These are phyloP conservation scores for Coleophoma eucalyptorum DNA, from an alignment of 2,329 filamentous ascomycete genomes.

Conservation along the genomic window DNA sequence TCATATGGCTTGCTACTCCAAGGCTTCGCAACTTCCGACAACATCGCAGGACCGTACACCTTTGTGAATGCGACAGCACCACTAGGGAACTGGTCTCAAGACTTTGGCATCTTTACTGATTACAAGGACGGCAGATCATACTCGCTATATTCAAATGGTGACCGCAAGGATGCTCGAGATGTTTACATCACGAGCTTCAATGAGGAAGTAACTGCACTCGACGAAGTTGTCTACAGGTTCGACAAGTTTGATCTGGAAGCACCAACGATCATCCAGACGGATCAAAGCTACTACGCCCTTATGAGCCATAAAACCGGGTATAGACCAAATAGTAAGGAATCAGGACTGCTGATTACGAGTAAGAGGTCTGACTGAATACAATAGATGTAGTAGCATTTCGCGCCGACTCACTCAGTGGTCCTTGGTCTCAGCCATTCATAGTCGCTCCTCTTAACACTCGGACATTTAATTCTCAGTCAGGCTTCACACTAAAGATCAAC, in stretches of 20 bases:
- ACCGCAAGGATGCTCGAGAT: constrained; percentile 49
- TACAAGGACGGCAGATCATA: constrained; percentile 53
- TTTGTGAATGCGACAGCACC: constrained; percentile 48
- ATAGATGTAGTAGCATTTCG: constrained; percentile 51
- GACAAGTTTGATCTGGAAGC: constrained; percentile 58
- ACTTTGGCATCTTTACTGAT: constrained; percentile 58
- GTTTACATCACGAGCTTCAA: constrained; percentile 54
- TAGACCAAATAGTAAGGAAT: constrained; percentile 46
- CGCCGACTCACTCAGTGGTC: constrained; percentile 43
- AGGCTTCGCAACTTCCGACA: constrained; percentile 49
- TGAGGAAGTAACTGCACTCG: constrained; percentile 44
- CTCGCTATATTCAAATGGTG: constrained; percentile 56
- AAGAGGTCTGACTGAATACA: not conserved
- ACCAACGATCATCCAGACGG: constrained; percentile 56
- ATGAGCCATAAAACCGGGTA: constrained; percentile 64
- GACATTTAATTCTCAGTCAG: constrained; percentile 49
- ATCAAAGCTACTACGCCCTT: constrained; percentile 54
- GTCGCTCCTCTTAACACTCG: constrained; percentile 46
- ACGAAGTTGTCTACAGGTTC: constrained; percentile 49
- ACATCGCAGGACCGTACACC: constrained; percentile 30
- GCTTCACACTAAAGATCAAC: constrained; percentile 42
- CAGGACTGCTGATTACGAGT: not conserved
- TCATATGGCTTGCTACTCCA: constrained; percentile 53
- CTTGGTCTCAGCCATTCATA: constrained; percentile 52
- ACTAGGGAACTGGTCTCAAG: constrained; percentile 59